A percentile compares a stretch with the other conserved stretches of the same genome.
phyloP scores from a whole-genome alignment of 2,329 filamentous ascomycete genomes.

The Colletotrichum agaves region DNA sequence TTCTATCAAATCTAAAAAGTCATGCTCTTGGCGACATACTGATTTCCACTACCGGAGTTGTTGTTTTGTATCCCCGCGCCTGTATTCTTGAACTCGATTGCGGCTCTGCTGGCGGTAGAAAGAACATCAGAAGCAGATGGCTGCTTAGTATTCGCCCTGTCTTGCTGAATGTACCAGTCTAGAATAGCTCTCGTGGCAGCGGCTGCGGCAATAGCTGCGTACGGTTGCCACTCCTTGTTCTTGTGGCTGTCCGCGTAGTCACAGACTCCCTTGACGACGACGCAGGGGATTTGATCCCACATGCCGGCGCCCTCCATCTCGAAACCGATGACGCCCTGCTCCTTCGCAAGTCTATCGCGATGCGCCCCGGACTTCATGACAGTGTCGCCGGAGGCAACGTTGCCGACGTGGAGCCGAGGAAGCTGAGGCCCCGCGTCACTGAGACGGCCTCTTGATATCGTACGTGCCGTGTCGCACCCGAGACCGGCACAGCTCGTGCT shows the following conservation, averaged over 20 bases:
- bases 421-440: not conserved
- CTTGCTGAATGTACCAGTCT: not conserved
- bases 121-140: not conserved
- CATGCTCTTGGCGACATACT: not conserved
- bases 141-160: too few relatives aligned
- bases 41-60: not conserved
- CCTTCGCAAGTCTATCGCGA: conserved; percentile 48
- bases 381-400: conserved; percentile 51
- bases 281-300: conserved; percentile 47
- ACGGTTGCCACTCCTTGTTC: conserved; percentile 37
- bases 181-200: conserved; percentile 32
- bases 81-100: not conserved
- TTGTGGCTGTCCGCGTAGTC: conserved; percentile 54
- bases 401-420: conserved; percentile 42
- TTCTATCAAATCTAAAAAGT: too few relatives aligned
- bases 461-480: not conserved
- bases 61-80: not conserved
- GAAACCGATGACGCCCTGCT: conserved; percentile 44
- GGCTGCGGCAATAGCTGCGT: conserved; percentile 36
- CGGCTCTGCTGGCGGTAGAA: too few relatives aligned
- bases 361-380: conserved; percentile 52
- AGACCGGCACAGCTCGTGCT: not conserved
- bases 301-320: conserved; percentile 50
- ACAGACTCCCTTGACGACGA: conserved; percentile 52
- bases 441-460: not conserved